Conservation (phyloP, 306 rosid species). For the Castanopsis chinensis region DNA sequence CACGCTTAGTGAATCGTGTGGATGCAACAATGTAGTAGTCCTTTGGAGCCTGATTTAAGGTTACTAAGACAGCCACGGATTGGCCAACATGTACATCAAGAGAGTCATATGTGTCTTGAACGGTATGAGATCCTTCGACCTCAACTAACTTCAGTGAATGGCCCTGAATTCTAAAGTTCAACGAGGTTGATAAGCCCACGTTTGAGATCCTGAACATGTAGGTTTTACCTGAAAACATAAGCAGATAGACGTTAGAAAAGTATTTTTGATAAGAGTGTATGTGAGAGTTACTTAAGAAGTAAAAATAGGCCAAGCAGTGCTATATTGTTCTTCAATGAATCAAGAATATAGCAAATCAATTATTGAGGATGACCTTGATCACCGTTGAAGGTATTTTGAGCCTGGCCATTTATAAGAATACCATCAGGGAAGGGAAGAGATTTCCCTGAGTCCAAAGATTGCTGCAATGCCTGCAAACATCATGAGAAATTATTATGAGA, state of each 20-base stretch:
- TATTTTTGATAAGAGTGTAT: not conserved
- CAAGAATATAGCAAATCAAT: not conserved
- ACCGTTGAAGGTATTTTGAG: slow-evolving; percentile 55
- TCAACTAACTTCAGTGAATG: slow-evolving; percentile 78
- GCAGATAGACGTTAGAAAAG: slow-evolving; percentile 6
- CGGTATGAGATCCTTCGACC: slow-evolving; percentile 87
- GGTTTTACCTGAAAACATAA: slow-evolving; percentile 72
- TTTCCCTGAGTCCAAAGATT: slow-evolving; percentile 70
- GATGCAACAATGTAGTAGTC: slow-evolving; percentile 88
- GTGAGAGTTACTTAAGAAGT: not conserved
- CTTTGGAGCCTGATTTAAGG: slow-evolving; percentile 75
- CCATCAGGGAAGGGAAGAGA: slow-evolving; percentile 79
- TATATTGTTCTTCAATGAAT: not conserved
- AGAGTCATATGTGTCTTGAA: slow-evolving; percentile 75
- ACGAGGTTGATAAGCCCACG: slow-evolving; percentile 76
- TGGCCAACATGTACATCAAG: slow-evolving; percentile 97
- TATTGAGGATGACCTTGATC: slow-evolving; percentile 60
- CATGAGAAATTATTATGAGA: not conserved
- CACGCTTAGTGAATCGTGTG: slow-evolving; percentile 61
- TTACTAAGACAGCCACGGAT: slow-evolving; percentile 72
- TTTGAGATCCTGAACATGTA: slow-evolving; percentile 92
- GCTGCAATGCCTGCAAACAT: slow-evolving; percentile 58
- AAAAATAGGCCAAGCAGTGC: not conserved
- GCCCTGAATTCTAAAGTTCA: slow-evolving; percentile 85
- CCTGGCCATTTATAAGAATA: slow-evolving; percentile 77